Conservation (phyloP, 2,329 filamentous ascomycete species). For the Botrytis byssoidea region DNA sequence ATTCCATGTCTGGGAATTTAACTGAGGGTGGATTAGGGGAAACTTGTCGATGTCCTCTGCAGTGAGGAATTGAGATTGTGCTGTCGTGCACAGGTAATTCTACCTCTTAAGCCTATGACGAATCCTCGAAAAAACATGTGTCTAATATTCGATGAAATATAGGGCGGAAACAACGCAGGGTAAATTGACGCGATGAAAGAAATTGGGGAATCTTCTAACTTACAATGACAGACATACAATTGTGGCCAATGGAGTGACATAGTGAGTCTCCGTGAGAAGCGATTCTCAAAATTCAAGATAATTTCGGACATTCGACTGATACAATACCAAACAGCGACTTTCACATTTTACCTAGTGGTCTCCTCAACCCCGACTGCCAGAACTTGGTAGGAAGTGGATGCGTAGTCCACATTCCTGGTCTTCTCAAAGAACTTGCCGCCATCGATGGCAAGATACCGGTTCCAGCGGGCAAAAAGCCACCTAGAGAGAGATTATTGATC, state of each 20-base stretch:
- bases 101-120: slow-evolving; percentile 16
- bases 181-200: slow-evolving; percentile 13
- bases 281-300: not conserved
- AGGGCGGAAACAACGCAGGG: slow-evolving; percentile 57
- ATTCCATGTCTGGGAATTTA: not conserved
- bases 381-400: slow-evolving; percentile 73
- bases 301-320: not conserved
- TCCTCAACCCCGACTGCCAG: slow-evolving; percentile 67
- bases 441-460: slow-evolving; percentile 57
- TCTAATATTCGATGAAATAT: not conserved
- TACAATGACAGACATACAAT: slow-evolving; percentile 40
- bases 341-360: slow-evolving; percentile 64
- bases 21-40: slow-evolving; percentile 47
- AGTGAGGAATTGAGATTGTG: slow-evolving; percentile 18
- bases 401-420: slow-evolving; percentile 64
- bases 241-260: slow-evolving; percentile 43
- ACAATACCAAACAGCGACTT: slow-evolving; percentile 37
- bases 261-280: slow-evolving; percentile 27
- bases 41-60: slow-evolving; percentile 52
- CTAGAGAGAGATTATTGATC: slow-evolving; percentile 59
- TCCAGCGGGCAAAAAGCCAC: slow-evolving; percentile 31
- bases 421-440: slow-evolving; percentile 63
- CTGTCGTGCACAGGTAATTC: slow-evolving; percentile 19
- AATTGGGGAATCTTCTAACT: not conserved
- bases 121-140: slow-evolving; percentile 2